Conservation (phyloP, 176 grass and related monocot species). For the Carex cristatella region DNA sequence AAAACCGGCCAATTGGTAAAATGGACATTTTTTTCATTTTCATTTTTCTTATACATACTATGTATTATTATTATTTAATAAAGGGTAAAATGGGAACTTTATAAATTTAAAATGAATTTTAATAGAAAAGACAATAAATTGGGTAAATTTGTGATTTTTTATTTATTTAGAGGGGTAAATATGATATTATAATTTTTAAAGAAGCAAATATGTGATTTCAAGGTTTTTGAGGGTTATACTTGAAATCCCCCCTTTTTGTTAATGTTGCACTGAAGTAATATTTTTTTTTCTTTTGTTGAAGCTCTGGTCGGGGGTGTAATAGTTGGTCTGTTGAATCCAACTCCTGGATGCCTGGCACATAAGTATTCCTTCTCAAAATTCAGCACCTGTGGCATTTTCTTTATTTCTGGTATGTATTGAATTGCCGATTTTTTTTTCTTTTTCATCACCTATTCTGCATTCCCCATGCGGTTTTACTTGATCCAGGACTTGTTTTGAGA, state of each 20-base stretch:
- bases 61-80: too few relatives aligned
- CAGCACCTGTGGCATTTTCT: slow-evolving; percentile 83
- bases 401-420: slow-evolving; percentile 56
- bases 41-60: too few relatives aligned
- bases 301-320: slow-evolving; percentile 56
- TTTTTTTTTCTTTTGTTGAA: slow-evolving; percentile 35
- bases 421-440: not conserved
- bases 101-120: too few relatives aligned
- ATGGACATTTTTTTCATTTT: too few relatives aligned
- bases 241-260: not conserved
- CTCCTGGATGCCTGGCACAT: slow-evolving; percentile 72
- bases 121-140: too few relatives aligned
- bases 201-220: too few relatives aligned
- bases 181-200: too few relatives aligned
- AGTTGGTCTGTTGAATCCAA: slow-evolving; percentile 68
- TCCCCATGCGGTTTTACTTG: not conserved
- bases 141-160: too few relatives aligned
- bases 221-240: too few relatives aligned
- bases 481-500: slow-evolving; percentile 59
- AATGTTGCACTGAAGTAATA: slow-evolving; percentile 6
- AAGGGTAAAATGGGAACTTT: too few relatives aligned
- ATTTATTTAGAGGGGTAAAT: too few relatives aligned
- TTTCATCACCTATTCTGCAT: not conserved
- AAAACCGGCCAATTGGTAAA: too few relatives aligned
- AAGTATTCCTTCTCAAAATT: slow-evolving; percentile 66